Conservation (phyloP, 768 basidiomycete species). For the Phylloporus arenicola region DNA sequence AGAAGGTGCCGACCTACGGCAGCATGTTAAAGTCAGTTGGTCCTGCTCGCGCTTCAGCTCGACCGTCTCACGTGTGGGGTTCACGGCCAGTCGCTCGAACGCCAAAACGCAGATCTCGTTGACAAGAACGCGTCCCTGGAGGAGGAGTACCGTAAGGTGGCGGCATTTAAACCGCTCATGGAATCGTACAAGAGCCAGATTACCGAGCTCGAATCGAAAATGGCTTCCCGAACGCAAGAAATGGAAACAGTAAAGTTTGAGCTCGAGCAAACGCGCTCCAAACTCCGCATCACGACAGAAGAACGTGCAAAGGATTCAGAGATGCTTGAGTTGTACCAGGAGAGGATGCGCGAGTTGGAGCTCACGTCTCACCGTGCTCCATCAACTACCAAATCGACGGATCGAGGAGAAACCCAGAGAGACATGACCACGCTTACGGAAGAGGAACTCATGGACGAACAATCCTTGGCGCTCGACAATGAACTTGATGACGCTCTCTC, state of each 20-base stretch:
- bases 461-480: constrained; percentile 63
- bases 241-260: constrained; percentile 68
- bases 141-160: constrained; percentile 84
- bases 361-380: too few relatives aligned
- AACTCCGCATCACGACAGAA: constrained; percentile 59
- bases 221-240: constrained; percentile 60
- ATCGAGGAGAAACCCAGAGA: too few relatives aligned
- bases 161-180: constrained; percentile 82
- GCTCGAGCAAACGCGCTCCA: constrained; percentile 67
- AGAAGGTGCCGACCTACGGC: constrained; percentile 85
- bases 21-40: constrained; percentile 74
- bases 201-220: constrained; percentile 69
- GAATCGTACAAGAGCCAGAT: constrained; percentile 91
- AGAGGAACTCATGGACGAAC: constrained; percentile 43
- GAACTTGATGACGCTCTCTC: constrained; percentile 84
- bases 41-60: constrained; percentile 11
- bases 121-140: constrained; percentile 90
- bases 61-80: neutral
- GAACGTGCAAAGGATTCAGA: too few relatives aligned
- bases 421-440: too few relatives aligned
- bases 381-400: too few relatives aligned
- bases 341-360: constrained; percentile 85
- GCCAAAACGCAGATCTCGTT: constrained; percentile 87
- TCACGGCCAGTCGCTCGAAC: constrained; percentile 66
- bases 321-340: constrained; percentile 84